These are phyloP conservation scores for Zostera marina DNA, from an alignment of 116 monocot genomes.

Conservation along the genomic window DNA sequence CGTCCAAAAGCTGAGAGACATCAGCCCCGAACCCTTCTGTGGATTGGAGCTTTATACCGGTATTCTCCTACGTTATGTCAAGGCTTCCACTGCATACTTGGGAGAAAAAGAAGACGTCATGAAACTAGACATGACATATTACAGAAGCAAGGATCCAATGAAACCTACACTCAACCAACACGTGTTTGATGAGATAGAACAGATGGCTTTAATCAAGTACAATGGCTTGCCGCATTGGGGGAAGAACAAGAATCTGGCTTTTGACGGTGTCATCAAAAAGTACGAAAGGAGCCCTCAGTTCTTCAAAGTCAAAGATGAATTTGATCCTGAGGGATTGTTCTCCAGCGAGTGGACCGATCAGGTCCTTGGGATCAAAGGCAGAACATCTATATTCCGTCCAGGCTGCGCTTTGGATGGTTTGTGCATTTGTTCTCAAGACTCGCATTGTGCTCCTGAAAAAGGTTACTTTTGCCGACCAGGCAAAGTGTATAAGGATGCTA, in stretches of 20 bases:
- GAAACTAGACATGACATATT: constrained; percentile 15
- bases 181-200: constrained; percentile 16
- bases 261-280: constrained; percentile 7
- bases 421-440: constrained; percentile 12
- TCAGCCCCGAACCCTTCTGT: constrained; percentile 6
- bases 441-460: constrained; percentile 11
- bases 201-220: constrained; percentile 15
- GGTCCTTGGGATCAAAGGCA: constrained; percentile 9
- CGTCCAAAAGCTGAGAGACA: constrained; percentile 11
- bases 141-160: constrained; percentile 5
- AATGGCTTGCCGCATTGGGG: constrained; percentile 12
- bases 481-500: constrained; percentile 6
- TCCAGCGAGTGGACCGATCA: constrained; percentile 14
- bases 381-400: background rate
- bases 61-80: constrained; percentile 8
- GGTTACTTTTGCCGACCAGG: constrained; percentile 15
- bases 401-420: constrained; percentile 16
- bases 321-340: constrained; percentile 11
- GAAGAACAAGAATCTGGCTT: constrained; percentile 16
- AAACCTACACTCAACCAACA: constrained; percentile 10
- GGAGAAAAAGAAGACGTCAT: constrained; percentile 6
- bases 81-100: constrained; percentile 8
- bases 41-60: constrained; percentile 10
- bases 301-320: constrained; percentile 5
- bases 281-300: background rate